Evolutionary conservation across 306 rosid genomes (phyloP).

Genomic region (Morella rubra): DNA sequence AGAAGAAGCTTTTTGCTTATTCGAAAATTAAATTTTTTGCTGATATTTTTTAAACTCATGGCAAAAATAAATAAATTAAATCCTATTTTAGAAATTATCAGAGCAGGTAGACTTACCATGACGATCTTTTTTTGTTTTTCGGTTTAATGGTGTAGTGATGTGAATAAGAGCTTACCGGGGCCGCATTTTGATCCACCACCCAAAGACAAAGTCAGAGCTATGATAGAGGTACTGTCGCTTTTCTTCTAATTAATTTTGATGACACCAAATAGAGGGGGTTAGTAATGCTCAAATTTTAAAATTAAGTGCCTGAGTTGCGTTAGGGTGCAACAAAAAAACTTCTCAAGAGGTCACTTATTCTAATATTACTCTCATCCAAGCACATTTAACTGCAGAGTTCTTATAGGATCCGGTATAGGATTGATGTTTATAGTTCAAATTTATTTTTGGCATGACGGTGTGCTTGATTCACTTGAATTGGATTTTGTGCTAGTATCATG

Average conservation of each 20-base stretch:
- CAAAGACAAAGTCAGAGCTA: slow-evolving; percentile 46
- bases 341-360: too few species aligned
- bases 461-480: not conserved
- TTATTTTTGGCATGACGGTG: too few species aligned
- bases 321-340: too few species aligned
- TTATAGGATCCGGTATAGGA: too few species aligned
- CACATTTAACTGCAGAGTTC: too few species aligned
- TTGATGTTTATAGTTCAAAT: too few species aligned
- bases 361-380: too few species aligned
- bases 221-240: slow-evolving; percentile 52
- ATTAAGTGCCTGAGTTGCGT: too few species aligned
- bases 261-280: not conserved
- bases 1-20: slow-evolving; percentile 20
- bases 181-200: slow-evolving; percentile 87
- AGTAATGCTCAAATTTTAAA: too few species aligned
- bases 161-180: slow-evolving; percentile 78
- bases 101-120: not conserved
- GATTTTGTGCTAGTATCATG: not conserved
- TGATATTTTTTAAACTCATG: not conserved
- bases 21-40: not conserved
- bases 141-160: slow-evolving; percentile 51
- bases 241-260: slow-evolving; percentile 18
- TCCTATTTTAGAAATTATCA: too few species aligned
- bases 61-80: too few species aligned
- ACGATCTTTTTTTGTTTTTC: not conserved